Evolutionary conservation across 1,284 basidiomycete species (phyloP), one percentile per base, ranked within the genome.

Genomic region (Gomphus bonarii): DNA sequence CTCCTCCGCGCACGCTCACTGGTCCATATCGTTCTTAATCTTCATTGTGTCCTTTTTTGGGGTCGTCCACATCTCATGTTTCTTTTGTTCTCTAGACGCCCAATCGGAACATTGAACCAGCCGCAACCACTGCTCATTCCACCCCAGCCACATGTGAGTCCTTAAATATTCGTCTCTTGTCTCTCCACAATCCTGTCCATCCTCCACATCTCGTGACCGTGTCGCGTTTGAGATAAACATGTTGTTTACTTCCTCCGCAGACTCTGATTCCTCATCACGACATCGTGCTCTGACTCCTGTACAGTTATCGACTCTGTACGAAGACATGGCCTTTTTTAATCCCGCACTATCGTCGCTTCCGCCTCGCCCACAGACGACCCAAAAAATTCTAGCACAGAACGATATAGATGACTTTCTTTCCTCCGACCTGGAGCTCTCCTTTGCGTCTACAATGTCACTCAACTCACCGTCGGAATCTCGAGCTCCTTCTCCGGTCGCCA

Each of bases 371-470:
- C 31, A 30, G 44, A 58, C 47, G 50, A 58, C 12, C 25, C 38
- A 58, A 25, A n/a, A 18, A n/a, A 55, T 36, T 40, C 70, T 67
- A 46, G 65, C 69, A 49, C 69, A 67, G 58, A 75, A 80, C 64
- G 80, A 85, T 55, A 67, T 80, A 55, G 81, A 87, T 60, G 79
- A 83, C 44, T 84, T 82, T 66, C 74, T 83, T 49, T 81, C 81
- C 30, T 84, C 82, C 12, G 84, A 88, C 64, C 76, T 89, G 47
- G 87, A 90, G 65, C 72, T 81, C 44, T 90, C 87, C 16, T 90
- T 90, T 66, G 85, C 85, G 12, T 88, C 86, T 30, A 86, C 77
- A 61, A 82, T 90, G 68, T 89, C 87, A 7, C 71, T 90, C 48
- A 77, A 85, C 65, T 88, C 86, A 28, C 84, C 87, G 38, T 73